Base-by-base conservation (phyloP, 768 basidiomycete species). In the Coprinopsis sp. region DNA sequence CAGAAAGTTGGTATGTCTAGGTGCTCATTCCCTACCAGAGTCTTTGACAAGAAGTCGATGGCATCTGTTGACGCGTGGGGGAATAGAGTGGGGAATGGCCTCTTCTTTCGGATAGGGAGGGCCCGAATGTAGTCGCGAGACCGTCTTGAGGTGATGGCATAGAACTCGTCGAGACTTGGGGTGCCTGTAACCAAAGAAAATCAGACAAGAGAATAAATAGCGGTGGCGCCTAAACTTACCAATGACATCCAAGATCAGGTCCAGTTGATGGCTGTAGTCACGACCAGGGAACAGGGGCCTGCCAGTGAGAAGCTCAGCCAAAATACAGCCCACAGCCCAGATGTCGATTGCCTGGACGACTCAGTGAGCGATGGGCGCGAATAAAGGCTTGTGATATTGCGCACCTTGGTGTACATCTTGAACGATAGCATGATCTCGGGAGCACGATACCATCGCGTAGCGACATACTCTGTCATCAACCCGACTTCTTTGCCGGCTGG, bases 361-460 rank as follows among this genome's bases (percentile, higher is more conserved):
- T 12, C 6, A 37, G 36, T 46, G 42, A 49, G 51, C 42, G 27
- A 38, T 16, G 40, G 6, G 52, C 53, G 43, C 33, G 12, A 13
- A 30, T n/a, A 21, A 34, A 7, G 44, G 27, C 7, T 21, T 51
- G 10, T 37, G 45, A 33, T 51, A 22, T 51, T 51, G 16, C 52
- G 16, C 31, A 80, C 83, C 72, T 84, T 84, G 47, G 82, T 84
- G 61, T 86, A 85, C 81, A 86, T 86, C 69, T 91, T 90, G 79
- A 92, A 93, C 3, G 86, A 89, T 42, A 93, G 72, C 91, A 95
- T 95, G 60, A 94, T 91, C 64, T 95, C 92, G 0, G 91, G 91
- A 0, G 92, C 91, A 38, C 90, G 81, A 62, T 93, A 95, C 91
- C 90, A 94, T 44, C 91, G 70, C 43, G 92, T 94, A 2, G 91